A percentile compares a stretch with the other conserved stretches of the same genome.
phyloP scores from a whole-genome alignment of 176 grass and related monocot species.

The Chloris gayana region DNA sequence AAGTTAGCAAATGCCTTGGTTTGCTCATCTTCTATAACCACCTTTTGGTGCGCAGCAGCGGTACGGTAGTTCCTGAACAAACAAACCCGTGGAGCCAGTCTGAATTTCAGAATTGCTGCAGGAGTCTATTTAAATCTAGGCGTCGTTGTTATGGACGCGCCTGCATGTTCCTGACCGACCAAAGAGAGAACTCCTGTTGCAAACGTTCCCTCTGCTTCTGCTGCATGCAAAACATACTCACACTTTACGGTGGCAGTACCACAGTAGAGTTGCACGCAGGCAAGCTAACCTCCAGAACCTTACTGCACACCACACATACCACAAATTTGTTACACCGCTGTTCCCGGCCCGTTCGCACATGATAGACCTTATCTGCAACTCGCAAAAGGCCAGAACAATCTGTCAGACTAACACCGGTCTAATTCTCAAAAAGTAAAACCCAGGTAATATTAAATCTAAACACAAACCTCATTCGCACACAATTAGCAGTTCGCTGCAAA shows the following conservation, averaged over 20 bases:
- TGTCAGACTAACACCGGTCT: too few species aligned
- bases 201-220: neutral
- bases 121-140: neutral
- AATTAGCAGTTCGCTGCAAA: neutral
- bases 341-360: neutral
- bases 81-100: too few species aligned
- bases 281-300: neutral
- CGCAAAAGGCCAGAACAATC: neutral
- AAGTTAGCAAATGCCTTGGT: too few species aligned
- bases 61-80: too few species aligned
- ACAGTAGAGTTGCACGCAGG: neutral
- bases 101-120: neutral
- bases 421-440: too few species aligned
- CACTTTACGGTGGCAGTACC: too few species aligned
- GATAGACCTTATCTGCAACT: neutral
- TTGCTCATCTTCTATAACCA: too few species aligned
- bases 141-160: neutral
- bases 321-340: neutral
- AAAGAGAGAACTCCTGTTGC: conserved; percentile 4
- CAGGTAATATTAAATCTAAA: too few species aligned
- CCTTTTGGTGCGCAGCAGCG: too few species aligned
- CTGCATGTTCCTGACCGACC: neutral
- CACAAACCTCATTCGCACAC: too few species aligned
- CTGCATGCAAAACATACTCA: neutral
- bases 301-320: neutral